Evolutionary conservation across 371 early-diverging fungal species (phyloP), one percentile per base, ranked within the genome.

Genomic region (Paraphysoderma sedebokerense): DNA sequence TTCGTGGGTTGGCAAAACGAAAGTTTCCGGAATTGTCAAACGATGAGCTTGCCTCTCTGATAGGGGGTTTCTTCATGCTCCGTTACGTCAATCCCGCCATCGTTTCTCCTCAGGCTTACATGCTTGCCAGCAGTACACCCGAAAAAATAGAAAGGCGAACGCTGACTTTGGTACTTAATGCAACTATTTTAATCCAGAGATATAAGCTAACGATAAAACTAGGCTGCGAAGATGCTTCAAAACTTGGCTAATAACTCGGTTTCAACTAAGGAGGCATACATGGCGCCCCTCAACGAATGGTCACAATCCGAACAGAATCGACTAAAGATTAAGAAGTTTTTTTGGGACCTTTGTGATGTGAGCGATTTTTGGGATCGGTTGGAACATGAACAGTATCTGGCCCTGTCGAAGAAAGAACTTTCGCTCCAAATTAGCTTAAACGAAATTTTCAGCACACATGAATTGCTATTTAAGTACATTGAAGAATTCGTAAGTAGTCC

Each of bases 71-170:
- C 61, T 92, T 93, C 65, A 88, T 96, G 60, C 66, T 96, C 51
- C 81, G 96, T n/a, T 92, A 84, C 63, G 74, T 96, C 52, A 92
- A 92, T 58, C 96, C 96, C 15, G 92, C 96, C 0, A 88, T 96
- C 53, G 90, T 96, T 30, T 87, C 95, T 0, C 92, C 96, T 4
- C 76, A 89, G 51, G 83, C 86, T 5, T 89, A 87, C 66, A 88
- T 90, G 88, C 60, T 92, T 32, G 70, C 89, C n/a, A 89, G 90
- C 30, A 70, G 71, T 39, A 72, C 70, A 26, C 90, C 93, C 3
- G 66, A 74, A 26, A 73, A 79, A 51, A 70, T 82, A n/a, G n/a
- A n/a, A n/a, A n/a, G n/a, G n/a, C n/a, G n/a, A n/a, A n/a, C n/a
- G n/a, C n/a, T n/a, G n/a, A n/a, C n/a, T n/a, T n/a, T n/a, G n/a